Percentiles rank a stretch among this genome's conserved stretches.
These are phyloP conservation scores for Thalassiosira exigua DNA, from an alignment of 352 stramenopile genomes.

Conservation along the genomic window DNA sequence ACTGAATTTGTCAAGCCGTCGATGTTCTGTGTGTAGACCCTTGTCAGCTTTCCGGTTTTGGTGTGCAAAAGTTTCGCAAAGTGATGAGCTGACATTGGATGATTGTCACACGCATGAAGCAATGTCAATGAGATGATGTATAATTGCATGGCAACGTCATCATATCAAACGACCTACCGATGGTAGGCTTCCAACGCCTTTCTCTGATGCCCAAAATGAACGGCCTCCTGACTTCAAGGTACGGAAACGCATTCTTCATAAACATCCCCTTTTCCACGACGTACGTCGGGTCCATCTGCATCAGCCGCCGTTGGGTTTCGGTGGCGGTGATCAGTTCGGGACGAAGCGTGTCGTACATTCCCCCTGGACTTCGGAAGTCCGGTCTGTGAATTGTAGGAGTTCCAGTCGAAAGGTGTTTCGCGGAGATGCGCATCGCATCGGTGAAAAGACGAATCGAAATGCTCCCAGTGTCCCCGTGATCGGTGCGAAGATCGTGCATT, in stretches of 20 bases:
- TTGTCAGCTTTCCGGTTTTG: constrained; percentile 72
- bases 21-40: constrained; percentile 86
- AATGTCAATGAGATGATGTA: too few relatives aligned
- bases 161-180: too few relatives aligned
- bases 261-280: constrained; percentile 82
- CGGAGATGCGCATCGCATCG: too few relatives aligned
- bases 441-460: too few relatives aligned
- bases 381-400: too few relatives aligned
- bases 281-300: constrained; percentile 71
- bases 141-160: too few relatives aligned
- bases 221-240: constrained; percentile 78
- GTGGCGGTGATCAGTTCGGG: constrained; percentile 73
- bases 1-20: constrained; percentile 82
- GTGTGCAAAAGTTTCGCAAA: constrained; percentile 80
- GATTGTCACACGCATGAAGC: too few relatives aligned
- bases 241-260: constrained; percentile 80
- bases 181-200: constrained; percentile 74
- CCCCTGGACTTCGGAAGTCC: constrained; percentile 79
- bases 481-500: too few relatives aligned
- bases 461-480: too few relatives aligned
- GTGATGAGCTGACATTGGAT: constrained; percentile 75
- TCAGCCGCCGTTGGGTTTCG: constrained; percentile 53
- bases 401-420: too few relatives aligned
- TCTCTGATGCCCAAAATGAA: constrained; percentile 83
- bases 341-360: constrained; percentile 80